A percentile compares a stretch with the other conserved stretches of the same genome.
phyloP scores from a whole-genome alignment of 305 asterid species.

The Stenogyne calaminthoides region DNA sequence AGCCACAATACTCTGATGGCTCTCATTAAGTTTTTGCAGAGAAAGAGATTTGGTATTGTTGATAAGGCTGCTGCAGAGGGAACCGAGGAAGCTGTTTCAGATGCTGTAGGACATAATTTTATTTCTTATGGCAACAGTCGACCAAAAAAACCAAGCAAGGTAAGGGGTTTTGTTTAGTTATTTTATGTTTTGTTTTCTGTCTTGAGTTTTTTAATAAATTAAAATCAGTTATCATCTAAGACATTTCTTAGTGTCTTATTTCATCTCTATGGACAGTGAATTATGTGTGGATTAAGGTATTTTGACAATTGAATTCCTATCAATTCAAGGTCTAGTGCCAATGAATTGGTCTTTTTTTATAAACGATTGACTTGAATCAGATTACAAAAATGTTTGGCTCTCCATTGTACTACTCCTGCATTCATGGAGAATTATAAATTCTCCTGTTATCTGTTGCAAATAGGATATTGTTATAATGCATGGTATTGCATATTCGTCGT shows the following conservation, averaged over 20 bases:
- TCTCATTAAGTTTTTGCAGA: slow-evolving; percentile 92
- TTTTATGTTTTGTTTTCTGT: slow-evolving; percentile 4
- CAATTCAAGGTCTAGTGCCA: not conserved
- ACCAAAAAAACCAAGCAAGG: slow-evolving; percentile 69
- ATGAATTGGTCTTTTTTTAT: not conserved
- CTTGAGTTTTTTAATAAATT: not conserved
- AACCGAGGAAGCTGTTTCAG: slow-evolving; percentile 97
- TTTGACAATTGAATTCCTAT: not conserved
- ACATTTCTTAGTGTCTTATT: slow-evolving; percentile 4
- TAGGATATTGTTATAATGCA: slow-evolving; percentile 4
- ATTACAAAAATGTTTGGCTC: not conserved
- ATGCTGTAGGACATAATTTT: slow-evolving; percentile 83
- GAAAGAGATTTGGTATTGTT: slow-evolving; percentile 69
- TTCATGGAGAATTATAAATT: not conserved
- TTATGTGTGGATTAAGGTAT: not conserved
- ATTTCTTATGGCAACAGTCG: slow-evolving; percentile 68
- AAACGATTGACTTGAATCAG: not conserved
- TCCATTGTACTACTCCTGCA: not conserved
- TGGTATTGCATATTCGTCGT: not conserved
- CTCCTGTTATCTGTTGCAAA: slow-evolving; percentile 11
- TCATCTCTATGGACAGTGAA: slow-evolving; percentile 15
- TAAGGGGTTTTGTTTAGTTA: slow-evolving; percentile 36
- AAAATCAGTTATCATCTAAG: not conserved
- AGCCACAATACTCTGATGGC: slow-evolving; percentile 97
- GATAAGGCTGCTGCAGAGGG: slow-evolving; percentile 99